Conservation (phyloP, 352 stramenopile genomes). For the Globisporangium spinosum region DNA sequence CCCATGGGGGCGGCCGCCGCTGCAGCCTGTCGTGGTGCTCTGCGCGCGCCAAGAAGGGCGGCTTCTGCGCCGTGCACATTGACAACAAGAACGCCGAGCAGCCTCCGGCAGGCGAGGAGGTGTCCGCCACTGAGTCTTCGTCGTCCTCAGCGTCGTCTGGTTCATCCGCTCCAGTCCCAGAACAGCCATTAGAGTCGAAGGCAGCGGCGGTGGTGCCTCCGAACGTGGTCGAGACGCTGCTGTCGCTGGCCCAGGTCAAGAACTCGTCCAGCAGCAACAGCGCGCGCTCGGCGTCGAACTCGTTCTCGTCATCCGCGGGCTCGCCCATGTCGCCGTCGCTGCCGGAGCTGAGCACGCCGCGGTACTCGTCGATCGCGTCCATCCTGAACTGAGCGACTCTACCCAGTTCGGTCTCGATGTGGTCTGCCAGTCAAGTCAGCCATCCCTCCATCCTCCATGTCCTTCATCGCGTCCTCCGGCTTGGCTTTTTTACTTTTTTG, state of each 20-base stretch:
- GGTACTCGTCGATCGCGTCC: slow-evolving; percentile 40
- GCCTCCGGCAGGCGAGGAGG: slow-evolving; percentile 8
- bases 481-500: slow-evolving; percentile 2
- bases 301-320: slow-evolving; percentile 6
- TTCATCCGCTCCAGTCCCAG: not conserved
- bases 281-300: not conserved
- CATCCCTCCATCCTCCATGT: not conserved
- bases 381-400: slow-evolving; percentile 38
- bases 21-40: slow-evolving; percentile 70
- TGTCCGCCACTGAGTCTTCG: not conserved
- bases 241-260: slow-evolving; percentile 53
- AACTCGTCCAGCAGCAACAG: not conserved
- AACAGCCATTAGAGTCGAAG: slow-evolving; percentile 11
- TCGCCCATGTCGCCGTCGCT: slow-evolving; percentile 17
- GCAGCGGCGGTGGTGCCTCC: slow-evolving; percentile 23
- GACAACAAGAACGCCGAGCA: slow-evolving; percentile 29
- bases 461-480: not conserved
- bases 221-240: slow-evolving; percentile 59
- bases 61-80: slow-evolving; percentile 59
- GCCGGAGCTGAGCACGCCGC: slow-evolving; percentile 14
- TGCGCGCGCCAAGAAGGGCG: slow-evolving; percentile 70
- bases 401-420: slow-evolving; percentile 8
- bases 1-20: slow-evolving; percentile 61
- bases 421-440: not conserved
- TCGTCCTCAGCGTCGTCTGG: not conserved